Conservation (phyloP, 2,329 filamentous ascomycete genomes). For the Zalaria obscura region DNA sequence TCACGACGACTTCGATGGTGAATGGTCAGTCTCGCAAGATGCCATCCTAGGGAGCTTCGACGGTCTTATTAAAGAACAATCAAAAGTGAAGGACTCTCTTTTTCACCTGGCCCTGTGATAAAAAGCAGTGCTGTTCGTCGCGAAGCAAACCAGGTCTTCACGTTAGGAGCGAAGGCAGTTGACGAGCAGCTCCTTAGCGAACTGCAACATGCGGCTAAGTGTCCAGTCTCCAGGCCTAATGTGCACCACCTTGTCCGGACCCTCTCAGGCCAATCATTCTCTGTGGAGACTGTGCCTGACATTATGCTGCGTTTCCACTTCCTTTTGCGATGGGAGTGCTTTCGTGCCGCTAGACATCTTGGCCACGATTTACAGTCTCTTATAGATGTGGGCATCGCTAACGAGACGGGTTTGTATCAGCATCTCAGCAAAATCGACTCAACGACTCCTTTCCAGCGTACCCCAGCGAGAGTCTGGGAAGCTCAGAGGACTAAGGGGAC, state of each 20-base stretch:
- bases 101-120: too few relatives aligned
- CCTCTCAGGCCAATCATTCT: background rate
- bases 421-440: background rate
- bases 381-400: background rate
- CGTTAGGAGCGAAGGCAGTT: too few relatives aligned
- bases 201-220: too few relatives aligned
- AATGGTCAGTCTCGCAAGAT: too few relatives aligned
- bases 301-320: background rate
- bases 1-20: too few relatives aligned
- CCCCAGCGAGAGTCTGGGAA: background rate
- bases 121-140: too few relatives aligned
- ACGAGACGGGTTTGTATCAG: background rate
- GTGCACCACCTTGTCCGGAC: background rate
- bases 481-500: too few relatives aligned
- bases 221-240: background rate
- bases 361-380: background rate
- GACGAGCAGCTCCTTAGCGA: too few relatives aligned
- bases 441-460: background rate
- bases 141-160: too few relatives aligned
- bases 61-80: too few relatives aligned
- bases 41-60: too few relatives aligned
- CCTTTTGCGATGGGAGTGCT: slow-evolving; percentile 2
- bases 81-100: too few relatives aligned
- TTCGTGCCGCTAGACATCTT: background rate
- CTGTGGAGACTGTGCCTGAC: background rate